These are phyloP conservation scores for Phytophthora capsici DNA, from an alignment of 352 stramenopile genomes.

Conservation along the genomic window DNA sequence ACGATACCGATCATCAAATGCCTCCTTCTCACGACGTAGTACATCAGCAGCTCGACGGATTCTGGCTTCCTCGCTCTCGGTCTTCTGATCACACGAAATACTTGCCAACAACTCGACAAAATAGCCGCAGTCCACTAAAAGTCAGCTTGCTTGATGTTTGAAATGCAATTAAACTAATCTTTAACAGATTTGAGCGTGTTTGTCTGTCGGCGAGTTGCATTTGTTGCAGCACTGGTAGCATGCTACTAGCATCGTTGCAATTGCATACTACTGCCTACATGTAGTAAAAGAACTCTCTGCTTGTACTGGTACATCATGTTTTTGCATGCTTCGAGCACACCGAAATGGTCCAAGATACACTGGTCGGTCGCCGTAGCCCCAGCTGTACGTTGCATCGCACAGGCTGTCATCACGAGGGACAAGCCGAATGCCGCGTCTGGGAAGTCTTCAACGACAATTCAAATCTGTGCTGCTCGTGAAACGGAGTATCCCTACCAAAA, in stretches of 20 bases:
- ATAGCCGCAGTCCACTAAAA: conserved; percentile 22
- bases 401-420: no score
- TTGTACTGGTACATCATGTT: background rate
- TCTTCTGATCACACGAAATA: conserved; percentile 9
- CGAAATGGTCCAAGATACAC: conserved; percentile 22
- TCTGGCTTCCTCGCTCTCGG: conserved; percentile 20
- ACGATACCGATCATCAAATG: conserved; percentile 9
- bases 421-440: background rate
- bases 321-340: conserved; percentile 13
- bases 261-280: no score
- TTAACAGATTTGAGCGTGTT: background rate
- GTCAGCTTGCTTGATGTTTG: conserved; percentile 12
- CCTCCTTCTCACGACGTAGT: conserved; percentile 4
- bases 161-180: conserved; percentile 4
- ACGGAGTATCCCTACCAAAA: no score
- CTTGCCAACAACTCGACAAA: conserved; percentile 12
- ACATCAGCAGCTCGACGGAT: conserved; percentile 10
- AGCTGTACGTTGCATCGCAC: conserved; percentile 18
- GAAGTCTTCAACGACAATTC: background rate
- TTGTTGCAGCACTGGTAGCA: no score
- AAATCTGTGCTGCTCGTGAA: no score
- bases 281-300: no score
- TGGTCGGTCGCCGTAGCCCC: conserved; percentile 10
- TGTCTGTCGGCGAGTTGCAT: background rate
- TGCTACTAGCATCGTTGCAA: no score